These are phyloP conservation scores for Elongisporangium undulatum DNA, from an alignment of 352 stramenopile species.

Conservation along the genomic window DNA sequence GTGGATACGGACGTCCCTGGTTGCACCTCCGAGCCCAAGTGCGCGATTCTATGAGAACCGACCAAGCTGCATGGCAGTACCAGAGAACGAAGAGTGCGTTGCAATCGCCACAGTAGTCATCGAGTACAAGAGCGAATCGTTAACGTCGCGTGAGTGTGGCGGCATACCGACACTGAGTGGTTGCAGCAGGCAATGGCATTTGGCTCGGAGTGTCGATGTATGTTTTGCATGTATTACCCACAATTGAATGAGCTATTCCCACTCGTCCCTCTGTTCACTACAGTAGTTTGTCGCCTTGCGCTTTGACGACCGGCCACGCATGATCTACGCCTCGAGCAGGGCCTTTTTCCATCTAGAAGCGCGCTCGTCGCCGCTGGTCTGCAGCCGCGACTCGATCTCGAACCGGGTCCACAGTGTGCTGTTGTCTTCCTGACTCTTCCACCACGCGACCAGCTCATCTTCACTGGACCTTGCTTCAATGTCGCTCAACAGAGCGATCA, in stretches of 20 bases:
- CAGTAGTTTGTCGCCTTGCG: too few relatives aligned
- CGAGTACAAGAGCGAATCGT: too few relatives aligned
- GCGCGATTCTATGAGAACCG: not conserved
- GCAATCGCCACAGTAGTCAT: too few relatives aligned
- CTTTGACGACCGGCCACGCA: too few relatives aligned
- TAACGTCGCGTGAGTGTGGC: not conserved
- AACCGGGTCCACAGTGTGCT: not conserved
- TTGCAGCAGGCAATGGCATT: too few relatives aligned
- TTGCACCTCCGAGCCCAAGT: conserved; percentile 58
- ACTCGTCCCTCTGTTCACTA: too few relatives aligned
- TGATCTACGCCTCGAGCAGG: conserved; percentile 7
- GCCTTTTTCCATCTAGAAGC: not conserved
- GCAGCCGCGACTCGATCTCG: not conserved
- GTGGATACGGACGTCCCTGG: conserved; percentile 87
- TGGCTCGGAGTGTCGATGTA: not conserved
- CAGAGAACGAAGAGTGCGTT: too few relatives aligned
- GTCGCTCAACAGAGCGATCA: conserved; percentile 32
- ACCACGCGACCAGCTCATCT: conserved; percentile 49
- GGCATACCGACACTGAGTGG: not conserved
- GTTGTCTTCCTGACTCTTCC: conserved; percentile 30
- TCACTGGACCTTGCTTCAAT: conserved; percentile 23
- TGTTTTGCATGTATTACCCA: not conserved
- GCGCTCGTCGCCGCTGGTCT: not conserved
- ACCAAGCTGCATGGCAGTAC: too few relatives aligned
- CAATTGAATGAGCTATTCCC: not conserved